phyloP scores from a whole-genome alignment of 371 early-diverging fungal genomes.

The Saksenaea oblongispora region DNA sequence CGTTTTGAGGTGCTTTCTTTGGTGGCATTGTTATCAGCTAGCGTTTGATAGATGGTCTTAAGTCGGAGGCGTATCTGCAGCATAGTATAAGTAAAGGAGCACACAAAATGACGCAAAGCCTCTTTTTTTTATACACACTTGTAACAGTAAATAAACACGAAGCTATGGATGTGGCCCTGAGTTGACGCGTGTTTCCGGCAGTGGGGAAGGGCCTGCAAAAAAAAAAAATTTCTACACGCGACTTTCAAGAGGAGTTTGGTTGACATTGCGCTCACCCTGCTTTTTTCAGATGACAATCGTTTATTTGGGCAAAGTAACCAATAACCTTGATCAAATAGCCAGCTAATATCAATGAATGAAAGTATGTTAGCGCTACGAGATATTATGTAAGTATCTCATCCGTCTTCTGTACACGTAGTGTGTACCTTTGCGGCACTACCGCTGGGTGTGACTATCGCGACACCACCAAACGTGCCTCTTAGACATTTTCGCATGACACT shows the following conservation, averaged over 20 bases:
- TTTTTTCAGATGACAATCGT: neutral
- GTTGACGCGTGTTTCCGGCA: neutral
- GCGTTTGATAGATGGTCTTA: neutral
- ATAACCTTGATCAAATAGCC: no score
- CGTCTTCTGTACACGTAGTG: no score
- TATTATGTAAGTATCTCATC: no score
- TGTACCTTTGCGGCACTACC: no score
- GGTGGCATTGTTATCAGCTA: neutral
- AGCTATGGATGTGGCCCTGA: conserved; percentile 3
- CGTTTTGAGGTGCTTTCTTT: neutral
- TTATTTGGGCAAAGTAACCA: neutral
- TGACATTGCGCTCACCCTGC: neutral
- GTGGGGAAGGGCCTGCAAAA: neutral
- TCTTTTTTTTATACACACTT: neutral
- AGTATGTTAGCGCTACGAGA: no score
- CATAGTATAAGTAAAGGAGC: neutral
- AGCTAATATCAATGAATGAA: no score
- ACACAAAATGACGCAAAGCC: neutral
- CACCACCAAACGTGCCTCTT: no score
- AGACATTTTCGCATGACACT: no score
- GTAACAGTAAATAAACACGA: neutral
- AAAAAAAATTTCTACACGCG: neutral
- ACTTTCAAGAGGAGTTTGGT: neutral
- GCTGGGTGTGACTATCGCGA: no score
- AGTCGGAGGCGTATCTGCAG: neutral